Evolutionary conservation across 106 monocot species (phyloP), one percentile per base, ranked within the genome.

Genomic region (Iris macrosiphon): DNA sequence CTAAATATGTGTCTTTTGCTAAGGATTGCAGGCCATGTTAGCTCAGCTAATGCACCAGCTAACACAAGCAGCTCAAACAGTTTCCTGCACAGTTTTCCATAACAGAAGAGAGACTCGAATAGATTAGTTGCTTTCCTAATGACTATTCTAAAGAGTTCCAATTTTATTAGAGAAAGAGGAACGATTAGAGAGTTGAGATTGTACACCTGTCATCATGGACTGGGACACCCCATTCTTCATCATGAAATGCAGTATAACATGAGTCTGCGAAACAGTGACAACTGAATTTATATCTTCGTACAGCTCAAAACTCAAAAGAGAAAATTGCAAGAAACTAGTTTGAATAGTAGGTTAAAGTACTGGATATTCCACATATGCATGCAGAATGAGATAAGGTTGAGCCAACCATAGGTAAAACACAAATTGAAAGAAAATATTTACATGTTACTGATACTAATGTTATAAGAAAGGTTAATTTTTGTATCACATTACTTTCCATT

Each of bases 221-320:
- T 31, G 82, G 73, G 40, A 83, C 73, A 38, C 82, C 82, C 82
- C 82, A 83, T 56, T 83, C 82, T 62, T 73, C 77, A 62, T 83
- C 82, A 77, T 83, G 77, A 55, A 83, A 83, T 37, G 61, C 31
- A 26, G 61, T 61, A 77, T 83, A 83, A 33, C 52, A 69, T 47
- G 69, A 49, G 55, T 79, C 79, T 79, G 63, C 47, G 57, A 3
- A 49, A 57, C 5, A 37, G 5, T 5, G 37, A 37, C 5, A 37
- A 37, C 37, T 7, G 12, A 37, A 37, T n/a, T n/a, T n/a, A n/a
- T n/a, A n/a, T n/a, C n/a, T n/a, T n/a, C n/a, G n/a, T n/a, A n/a
- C n/a, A n/a, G n/a, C n/a, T n/a, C n/a, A n/a, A n/a, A n/a, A n/a
- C n/a, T n/a, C n/a, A n/a, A n/a, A n/a, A n/a, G n/a, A n/a, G n/a